phyloP scores from a whole-genome alignment of 2,329 filamentous ascomycete species.

The Xylariaceae sp. region DNA sequence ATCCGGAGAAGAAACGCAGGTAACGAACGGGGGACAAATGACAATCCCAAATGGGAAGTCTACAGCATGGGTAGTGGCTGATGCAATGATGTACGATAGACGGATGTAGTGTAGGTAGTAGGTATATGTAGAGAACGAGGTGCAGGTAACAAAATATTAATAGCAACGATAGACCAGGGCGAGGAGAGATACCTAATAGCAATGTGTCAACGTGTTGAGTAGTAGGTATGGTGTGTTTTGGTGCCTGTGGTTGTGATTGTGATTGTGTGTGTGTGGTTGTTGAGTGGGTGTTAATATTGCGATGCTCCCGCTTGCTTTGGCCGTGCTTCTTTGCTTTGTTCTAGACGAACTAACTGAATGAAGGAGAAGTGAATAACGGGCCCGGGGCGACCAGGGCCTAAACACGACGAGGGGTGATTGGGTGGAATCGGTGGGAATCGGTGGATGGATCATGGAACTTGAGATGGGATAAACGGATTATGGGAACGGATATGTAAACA shows the following conservation, averaged over 20 bases:
- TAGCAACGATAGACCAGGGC: neutral
- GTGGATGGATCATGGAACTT: neutral
- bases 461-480: no score
- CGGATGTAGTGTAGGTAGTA: no score
- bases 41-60: slow-evolving; percentile 23
- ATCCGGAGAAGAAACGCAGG: slow-evolving; percentile 20
- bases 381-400: neutral
- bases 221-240: neutral
- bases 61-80: slow-evolving; percentile 26
- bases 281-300: neutral
- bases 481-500: no score
- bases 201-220: neutral
- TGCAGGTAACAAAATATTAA: slow-evolving; percentile 14
- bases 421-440: neutral
- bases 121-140: slow-evolving; percentile 21
- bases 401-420: neutral
- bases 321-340: slow-evolving; percentile 13
- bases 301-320: neutral
- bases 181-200: neutral
- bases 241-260: neutral
- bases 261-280: no score
- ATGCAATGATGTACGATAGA: slow-evolving; percentile 20
- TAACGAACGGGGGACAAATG: slow-evolving; percentile 20
- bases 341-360: slow-evolving; percentile 21
- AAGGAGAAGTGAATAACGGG: slow-evolving; percentile 12